These are phyloP conservation scores for Chrysoporthe austroafricana DNA, from an alignment of 2,329 filamentous ascomycete genomes.

Conservation along the genomic window DNA sequence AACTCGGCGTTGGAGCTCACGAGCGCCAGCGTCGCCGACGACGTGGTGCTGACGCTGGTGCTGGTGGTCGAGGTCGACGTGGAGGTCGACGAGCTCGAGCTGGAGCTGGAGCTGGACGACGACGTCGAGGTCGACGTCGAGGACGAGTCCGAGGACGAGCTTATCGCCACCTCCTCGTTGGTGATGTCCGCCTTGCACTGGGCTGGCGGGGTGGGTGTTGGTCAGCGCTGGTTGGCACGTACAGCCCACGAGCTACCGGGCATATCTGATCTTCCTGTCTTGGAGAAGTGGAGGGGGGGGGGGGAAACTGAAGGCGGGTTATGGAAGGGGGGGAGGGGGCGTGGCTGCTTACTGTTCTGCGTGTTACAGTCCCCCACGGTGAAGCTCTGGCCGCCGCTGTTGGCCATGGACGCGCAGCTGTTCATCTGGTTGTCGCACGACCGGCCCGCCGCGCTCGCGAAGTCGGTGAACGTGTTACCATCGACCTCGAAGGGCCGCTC, in stretches of 20 bases:
- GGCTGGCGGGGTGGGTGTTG: conserved; percentile 35
- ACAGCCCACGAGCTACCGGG: not conserved
- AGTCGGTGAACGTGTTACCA: conserved; percentile 52
- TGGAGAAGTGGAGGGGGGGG: not conserved
- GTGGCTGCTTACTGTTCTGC: conserved; percentile 46
- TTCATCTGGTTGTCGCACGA: conserved; percentile 56
- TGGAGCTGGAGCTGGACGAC: conserved; percentile 9
- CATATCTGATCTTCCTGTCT: too few relatives aligned
- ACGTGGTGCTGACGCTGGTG: conserved; percentile 37
- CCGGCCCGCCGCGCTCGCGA: conserved; percentile 45
- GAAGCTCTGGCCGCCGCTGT: conserved; percentile 41
- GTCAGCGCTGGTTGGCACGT: not conserved
- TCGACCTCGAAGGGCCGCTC: conserved; percentile 48
- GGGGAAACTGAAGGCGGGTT: not conserved
- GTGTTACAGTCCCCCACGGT: conserved; percentile 49
- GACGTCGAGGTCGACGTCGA: conserved; percentile 15
- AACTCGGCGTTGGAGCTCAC: conserved; percentile 48
- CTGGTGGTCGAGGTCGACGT: conserved; percentile 13
- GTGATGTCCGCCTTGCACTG: conserved; percentile 41
- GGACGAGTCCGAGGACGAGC: conserved; percentile 26
- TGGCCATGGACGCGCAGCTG: conserved; percentile 48
- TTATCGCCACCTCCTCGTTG: conserved; percentile 4
- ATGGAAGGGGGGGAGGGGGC: too few relatives aligned
- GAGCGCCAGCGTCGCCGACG: conserved; percentile 39
- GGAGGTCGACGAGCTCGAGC: conserved; percentile 13